Evolutionary conservation across 768 basidiomycete genomes (phyloP).

Genomic region (Hericium rajendrae): DNA sequence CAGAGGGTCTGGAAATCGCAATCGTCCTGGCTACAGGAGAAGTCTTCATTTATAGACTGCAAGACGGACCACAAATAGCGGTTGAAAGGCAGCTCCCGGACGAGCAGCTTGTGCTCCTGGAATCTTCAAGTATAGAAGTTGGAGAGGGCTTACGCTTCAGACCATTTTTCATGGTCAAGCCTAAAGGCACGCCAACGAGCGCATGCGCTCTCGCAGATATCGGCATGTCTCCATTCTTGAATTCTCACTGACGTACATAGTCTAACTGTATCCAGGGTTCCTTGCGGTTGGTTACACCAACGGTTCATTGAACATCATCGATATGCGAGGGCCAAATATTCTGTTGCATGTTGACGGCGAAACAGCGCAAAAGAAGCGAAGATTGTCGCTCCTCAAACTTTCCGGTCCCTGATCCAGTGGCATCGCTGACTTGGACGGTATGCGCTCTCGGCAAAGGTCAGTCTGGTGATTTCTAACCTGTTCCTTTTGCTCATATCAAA

Average conservation of each 20-base stretch:
- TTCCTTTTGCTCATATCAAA: neutral
- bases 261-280: slow-evolving; percentile 45
- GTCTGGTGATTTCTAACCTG: neutral
- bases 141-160: slow-evolving; percentile 35
- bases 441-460: slow-evolving; percentile 44
- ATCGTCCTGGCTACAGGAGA: slow-evolving; percentile 48
- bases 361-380: slow-evolving; percentile 29
- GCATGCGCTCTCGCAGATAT: slow-evolving; percentile 62
- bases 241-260: neutral
- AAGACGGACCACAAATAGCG: slow-evolving; percentile 10
- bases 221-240: slow-evolving; percentile 34
- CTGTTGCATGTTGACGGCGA: slow-evolving; percentile 40
- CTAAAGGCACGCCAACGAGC: slow-evolving; percentile 34
- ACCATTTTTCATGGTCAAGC: slow-evolving; percentile 51
- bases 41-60: slow-evolving; percentile 40
- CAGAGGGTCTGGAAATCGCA: slow-evolving; percentile 48
- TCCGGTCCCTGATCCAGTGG: slow-evolving; percentile 35
- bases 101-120: slow-evolving; percentile 43
- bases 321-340: slow-evolving; percentile 66
- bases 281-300: slow-evolving; percentile 60
- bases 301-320: slow-evolving; percentile 52
- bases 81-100: slow-evolving; percentile 23
- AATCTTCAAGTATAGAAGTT: slow-evolving; percentile 31
- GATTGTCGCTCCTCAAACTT: slow-evolving; percentile 25
- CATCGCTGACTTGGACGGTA: slow-evolving; percentile 59